Base-by-base conservation (phyloP, 805 yeast genomes). In the Sugiyamaella lignohabitans region DNA sequence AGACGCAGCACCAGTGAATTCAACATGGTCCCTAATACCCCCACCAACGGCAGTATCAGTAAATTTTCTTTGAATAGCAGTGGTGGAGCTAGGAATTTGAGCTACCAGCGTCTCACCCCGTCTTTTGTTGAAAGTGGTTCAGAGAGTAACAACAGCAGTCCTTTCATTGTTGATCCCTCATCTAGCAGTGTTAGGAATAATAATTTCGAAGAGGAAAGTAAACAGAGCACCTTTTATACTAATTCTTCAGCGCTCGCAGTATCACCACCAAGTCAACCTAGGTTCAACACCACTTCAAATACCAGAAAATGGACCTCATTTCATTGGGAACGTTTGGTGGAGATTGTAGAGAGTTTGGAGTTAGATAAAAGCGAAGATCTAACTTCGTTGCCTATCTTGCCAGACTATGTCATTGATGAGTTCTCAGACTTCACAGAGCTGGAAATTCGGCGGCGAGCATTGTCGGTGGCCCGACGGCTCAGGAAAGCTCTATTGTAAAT, bases 401-500 rank as follows among this genome's bases (percentile, higher is more conserved):
- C 53, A 4, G n/a, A 19, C 2, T 41, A 40, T 14, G 40, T 50
- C 11, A 17, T 43, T 1, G 40, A 35, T 11, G 38, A 24, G 16
- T 46, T 50, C 16, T 34, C 39, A 20, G 43, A 38, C 27, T 51
- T 51, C 32, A 21, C 43, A 2, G 19, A 5, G 11, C 27, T 36
- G n/a, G 49, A 51, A 36, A 38, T 51, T 19, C 19, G 34, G 23
- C 43, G 48, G 6, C 40, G 53, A 18, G 53, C 53, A 2, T 37
- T 51, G 29, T 51, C 53, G 4, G 14, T 51, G 11, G 48, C 50
- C 4, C 40, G 53, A 14, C 46, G 29, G 18, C 32, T 22, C 20
- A 11, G 39, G 14, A 46, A 41, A 19, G 38, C 17, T 20, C 36
- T 2, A 21, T 22, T 27, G 22, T 5, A 4, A 24, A 5, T 40